Evolutionary conservation across 371 early-diverging fungal species (phyloP), one percentile per base, ranked within the genome.

Genomic region (Lichtheimia ornata): DNA sequence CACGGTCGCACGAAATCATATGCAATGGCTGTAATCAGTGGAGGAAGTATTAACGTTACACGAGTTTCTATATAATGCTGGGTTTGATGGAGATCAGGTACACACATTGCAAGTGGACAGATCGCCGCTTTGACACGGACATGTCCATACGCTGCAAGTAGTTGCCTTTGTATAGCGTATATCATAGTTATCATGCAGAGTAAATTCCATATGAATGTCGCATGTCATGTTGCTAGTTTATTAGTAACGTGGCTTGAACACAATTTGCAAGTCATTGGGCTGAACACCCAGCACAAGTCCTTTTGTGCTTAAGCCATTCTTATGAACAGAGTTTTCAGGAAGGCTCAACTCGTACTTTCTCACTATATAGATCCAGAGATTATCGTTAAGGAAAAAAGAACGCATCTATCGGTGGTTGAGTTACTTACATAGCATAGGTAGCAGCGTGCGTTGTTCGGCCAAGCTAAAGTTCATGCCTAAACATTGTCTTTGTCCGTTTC

Each of bases 401-500:
- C 2, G 15, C 5, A 47, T 18, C 0, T n/a, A 18, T n/a, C 18
- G 5, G 20, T 20, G 5, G 14, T 47, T 20, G 20, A 15, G 2
- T 47, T 11, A 70, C 70, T 72, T 64, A 75, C 72, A 57, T 3
- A 86, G 53, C 77, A 83, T 74, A 6, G 79, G 59, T 17, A 84
- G 64, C 1, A 82, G 27, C 9, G 83, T 66, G n/a, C 81, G 76
- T 68, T 84, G 84, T 25, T 83, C 80, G 6, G 76, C 62, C 56
- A 86, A 63, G 2, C 82, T 77, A 54, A 86, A 86, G 45, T 84
- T 77, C 72, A 79, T 74, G 30, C 84, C 88, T 42, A 84, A 66
- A 52, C 88, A 86, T 61, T 81, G 73, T 45, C 85, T 73, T 6
- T 69, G 54, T 9, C 85, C 86, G 40, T 72, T 66, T 35, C 35